Percentiles rank a stretch among this genome's conserved stretches.
Evolutionary conservation across 768 basidiomycete species (phyloP).

Genomic region (Candolleomyces eurysporus): DNA sequence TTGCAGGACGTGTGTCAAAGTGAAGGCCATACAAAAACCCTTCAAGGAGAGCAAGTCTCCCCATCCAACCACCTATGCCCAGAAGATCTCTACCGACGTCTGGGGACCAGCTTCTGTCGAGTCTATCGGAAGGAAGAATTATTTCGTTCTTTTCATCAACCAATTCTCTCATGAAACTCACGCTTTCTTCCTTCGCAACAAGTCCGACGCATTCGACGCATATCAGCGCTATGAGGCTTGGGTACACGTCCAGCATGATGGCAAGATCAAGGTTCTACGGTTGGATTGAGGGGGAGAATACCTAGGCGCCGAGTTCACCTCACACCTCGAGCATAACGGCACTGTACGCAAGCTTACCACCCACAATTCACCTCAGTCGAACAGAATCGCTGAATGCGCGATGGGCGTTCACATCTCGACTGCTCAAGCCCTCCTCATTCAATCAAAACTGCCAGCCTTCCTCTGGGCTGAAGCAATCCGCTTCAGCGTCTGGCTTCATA

Average conservation of each 20-base stretch:
- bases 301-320: conserved; percentile 22
- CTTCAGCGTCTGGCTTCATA: conserved; percentile 32
- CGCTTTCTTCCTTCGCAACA: conserved; percentile 16
- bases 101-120: conserved; percentile 34
- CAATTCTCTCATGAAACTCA: conserved; percentile 18
- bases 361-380: conserved; percentile 34
- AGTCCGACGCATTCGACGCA: conserved; percentile 20
- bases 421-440: conserved; percentile 26
- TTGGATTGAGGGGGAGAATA: conserved; percentile 39
- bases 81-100: conserved; percentile 20
- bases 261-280: conserved; percentile 25
- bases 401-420: conserved; percentile 32
- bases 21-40: neutral
- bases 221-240: conserved; percentile 30
- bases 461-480: conserved; percentile 37
- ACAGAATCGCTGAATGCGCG: conserved; percentile 36
- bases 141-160: conserved; percentile 31
- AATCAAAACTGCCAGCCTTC: conserved; percentile 21
- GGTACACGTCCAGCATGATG: conserved; percentile 24
- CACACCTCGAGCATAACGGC: conserved; percentile 27
- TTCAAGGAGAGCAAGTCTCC: neutral
- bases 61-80: neutral
- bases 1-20: neutral
- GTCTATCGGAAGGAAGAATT: conserved; percentile 17
- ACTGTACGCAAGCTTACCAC: conserved; percentile 28